Conservation (phyloP, 2,329 filamentous ascomycete species). For the Ceratocystis papillata region DNA sequence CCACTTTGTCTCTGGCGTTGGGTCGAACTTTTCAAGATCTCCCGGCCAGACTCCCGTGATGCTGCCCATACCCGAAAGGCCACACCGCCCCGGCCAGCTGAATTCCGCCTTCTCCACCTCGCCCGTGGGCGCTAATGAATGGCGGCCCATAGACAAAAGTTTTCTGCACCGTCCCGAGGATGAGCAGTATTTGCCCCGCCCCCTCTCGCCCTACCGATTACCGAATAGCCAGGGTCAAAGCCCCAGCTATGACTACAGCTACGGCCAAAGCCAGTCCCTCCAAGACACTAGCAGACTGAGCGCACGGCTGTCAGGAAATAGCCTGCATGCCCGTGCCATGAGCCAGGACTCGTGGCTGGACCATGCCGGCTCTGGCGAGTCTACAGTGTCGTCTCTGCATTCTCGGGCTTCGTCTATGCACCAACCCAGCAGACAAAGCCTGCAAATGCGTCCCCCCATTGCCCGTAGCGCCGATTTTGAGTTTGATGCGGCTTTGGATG, state of each 20-base stretch:
- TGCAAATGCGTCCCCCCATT: conserved; percentile 44
- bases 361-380: conserved; percentile 78
- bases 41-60: conserved; percentile 11
- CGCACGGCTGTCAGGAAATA: conserved; percentile 19
- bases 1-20: conserved; percentile 14
- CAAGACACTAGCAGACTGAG: conserved; percentile 26
- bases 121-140: conserved; percentile 31
- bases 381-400: conserved; percentile 66
- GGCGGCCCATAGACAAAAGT: conserved; percentile 17
- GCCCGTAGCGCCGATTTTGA: conserved; percentile 75
- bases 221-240: conserved; percentile 36
- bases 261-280: conserved; percentile 21
- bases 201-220: conserved; percentile 52
- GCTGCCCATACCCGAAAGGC: conserved; percentile 19
- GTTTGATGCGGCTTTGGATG: conserved; percentile 88
- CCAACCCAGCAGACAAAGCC: conserved; percentile 22
- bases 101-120: conserved; percentile 25
- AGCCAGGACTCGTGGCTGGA: conserved; percentile 88
- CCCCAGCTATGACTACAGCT: conserved; percentile 30
- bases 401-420: conserved; percentile 67
- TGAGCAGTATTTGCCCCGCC: conserved; percentile 55
- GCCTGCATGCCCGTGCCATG: conserved; percentile 43
- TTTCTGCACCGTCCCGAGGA: conserved; percentile 43
- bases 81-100: conserved; percentile 17
- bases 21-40: conserved; percentile 2